A percentile compares a stretch with the other conserved stretches of the same genome.
Conservation (phyloP, 441 rosid species). For the Pelargonium fulgidum region DNA sequence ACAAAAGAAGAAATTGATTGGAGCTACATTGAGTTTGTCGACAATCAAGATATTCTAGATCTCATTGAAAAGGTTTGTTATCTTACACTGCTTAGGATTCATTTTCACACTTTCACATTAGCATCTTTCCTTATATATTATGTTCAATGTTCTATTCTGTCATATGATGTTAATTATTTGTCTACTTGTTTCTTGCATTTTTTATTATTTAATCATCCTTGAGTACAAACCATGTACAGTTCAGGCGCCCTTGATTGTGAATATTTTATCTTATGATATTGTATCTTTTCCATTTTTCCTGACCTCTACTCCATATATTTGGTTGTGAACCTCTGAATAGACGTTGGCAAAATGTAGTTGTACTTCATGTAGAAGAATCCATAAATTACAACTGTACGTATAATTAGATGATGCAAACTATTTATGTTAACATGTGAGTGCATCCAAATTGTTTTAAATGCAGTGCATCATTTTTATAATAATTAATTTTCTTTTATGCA, state of each 20-base stretch:
- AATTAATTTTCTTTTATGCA: constrained; percentile 10
- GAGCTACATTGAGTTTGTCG: constrained; percentile 31
- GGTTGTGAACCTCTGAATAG: neutral
- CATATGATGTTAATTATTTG: too few relatives aligned
- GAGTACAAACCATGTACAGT: too few relatives aligned
- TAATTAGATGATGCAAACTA: neutral
- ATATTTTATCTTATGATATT: neutral
- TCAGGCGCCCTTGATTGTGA: neutral
- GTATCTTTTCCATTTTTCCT: neutral
- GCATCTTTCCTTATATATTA: neutral
- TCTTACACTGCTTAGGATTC: constrained; percentile 8
- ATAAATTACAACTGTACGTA: neutral
- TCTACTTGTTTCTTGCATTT: too few relatives aligned
- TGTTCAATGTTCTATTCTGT: neutral
- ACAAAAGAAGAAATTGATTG: constrained; percentile 56
- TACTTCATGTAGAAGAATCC: neutral
- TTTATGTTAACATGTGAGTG: neutral
- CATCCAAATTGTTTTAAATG: constrained; percentile 1
- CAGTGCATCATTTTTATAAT: neutral
- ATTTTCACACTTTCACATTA: constrained; percentile 9
- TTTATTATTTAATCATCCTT: too few relatives aligned
- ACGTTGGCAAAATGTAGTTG: neutral
- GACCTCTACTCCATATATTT: neutral
- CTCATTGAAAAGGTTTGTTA: constrained; percentile 52
- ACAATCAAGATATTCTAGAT: constrained; percentile 70